These are phyloP conservation scores for Cenchrus fungigraminus DNA, from an alignment of 176 grass and related monocot genomes.

Conservation along the genomic window DNA sequence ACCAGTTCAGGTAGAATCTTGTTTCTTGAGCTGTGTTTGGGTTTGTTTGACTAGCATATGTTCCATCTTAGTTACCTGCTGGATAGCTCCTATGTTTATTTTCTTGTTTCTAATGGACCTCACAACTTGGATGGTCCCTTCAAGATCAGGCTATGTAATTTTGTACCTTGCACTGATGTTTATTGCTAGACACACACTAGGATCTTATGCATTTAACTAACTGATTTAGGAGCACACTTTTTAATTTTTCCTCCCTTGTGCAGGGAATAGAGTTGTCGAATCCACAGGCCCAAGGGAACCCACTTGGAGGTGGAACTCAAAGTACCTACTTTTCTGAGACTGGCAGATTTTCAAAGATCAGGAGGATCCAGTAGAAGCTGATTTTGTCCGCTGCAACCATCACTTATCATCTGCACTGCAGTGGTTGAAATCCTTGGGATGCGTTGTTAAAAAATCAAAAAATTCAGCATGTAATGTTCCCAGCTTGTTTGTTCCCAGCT, in stretches of 20 bases:
- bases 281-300: conserved; percentile 68
- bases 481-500: background rate
- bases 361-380: conserved; percentile 41
- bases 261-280: conserved; percentile 83
- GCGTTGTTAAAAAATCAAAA: background rate
- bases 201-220: conserved; percentile 7
- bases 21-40: conserved; percentile 15
- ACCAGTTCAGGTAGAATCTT: conserved; percentile 77
- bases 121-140: too few species aligned
- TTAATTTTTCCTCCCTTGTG: background rate
- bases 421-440: background rate
- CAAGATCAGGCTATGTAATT: too few species aligned
- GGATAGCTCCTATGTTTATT: background rate
- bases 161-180: too few species aligned
- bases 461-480: background rate
- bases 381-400: background rate
- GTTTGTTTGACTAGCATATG: background rate
- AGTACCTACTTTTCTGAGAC: conserved; percentile 91
- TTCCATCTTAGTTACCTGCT: background rate
- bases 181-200: background rate
- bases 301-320: conserved; percentile 76
- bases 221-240: too few species aligned
- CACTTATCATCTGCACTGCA: background rate
- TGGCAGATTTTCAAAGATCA: conserved; percentile 81
- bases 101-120: background rate